Evolutionary conservation across 129 eudicot species (phyloP).

Genomic region (Saposhnikovia divaricata): DNA sequence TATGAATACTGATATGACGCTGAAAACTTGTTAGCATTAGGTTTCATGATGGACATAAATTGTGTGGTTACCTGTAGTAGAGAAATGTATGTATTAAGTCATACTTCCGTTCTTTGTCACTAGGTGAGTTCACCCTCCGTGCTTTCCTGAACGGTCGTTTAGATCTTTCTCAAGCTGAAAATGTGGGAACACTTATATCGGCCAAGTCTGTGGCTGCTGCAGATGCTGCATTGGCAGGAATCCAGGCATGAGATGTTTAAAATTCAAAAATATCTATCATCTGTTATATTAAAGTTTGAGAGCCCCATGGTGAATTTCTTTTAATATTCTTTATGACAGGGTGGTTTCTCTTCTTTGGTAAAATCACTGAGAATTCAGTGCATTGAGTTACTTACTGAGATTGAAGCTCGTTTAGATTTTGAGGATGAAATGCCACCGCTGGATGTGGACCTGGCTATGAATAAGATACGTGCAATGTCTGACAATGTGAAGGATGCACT

Average conservation of each 20-base stretch:
- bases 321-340: slow-evolving; percentile 39
- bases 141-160: slow-evolving; percentile 93
- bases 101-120: background rate
- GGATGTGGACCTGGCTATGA: slow-evolving; percentile 33
- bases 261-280: background rate
- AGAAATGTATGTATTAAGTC: background rate
- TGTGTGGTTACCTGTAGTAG: background rate
- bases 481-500: slow-evolving; percentile 60
- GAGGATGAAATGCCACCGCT: slow-evolving; percentile 99
- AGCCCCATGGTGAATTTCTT: background rate
- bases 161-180: slow-evolving; percentile 97
- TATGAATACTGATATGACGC: background rate
- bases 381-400: slow-evolving; percentile 86
- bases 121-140: slow-evolving; percentile 98
- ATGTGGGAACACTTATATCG: slow-evolving; percentile 70
- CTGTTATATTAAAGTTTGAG: background rate
- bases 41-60: background rate
- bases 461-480: slow-evolving; percentile 49
- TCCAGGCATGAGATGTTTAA: slow-evolving; percentile 42
- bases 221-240: slow-evolving; percentile 96
- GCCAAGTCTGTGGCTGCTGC: slow-evolving; percentile 91
- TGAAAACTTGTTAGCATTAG: background rate
- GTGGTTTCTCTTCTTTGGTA: slow-evolving; percentile 88
- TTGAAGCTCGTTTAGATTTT: slow-evolving; percentile 97
- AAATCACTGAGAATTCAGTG: slow-evolving; percentile 72